A percentile compares a stretch with the other conserved stretches of the same genome.
phyloP scores from a whole-genome alignment of 2,329 filamentous ascomycete species.

The Fusarium pseudonygamai region DNA sequence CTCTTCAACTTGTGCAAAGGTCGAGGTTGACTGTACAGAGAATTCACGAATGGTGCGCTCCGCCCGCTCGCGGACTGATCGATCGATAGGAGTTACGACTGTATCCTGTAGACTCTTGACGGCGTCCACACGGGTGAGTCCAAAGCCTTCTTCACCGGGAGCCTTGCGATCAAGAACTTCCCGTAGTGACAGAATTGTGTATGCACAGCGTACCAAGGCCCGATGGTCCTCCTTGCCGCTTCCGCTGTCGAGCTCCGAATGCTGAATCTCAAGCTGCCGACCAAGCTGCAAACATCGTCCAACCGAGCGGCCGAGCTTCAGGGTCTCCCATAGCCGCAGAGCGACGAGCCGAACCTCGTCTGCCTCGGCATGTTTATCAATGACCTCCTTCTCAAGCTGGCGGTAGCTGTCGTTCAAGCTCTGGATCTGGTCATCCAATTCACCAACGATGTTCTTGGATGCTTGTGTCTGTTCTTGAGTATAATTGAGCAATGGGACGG shows the following conservation, averaged over 20 bases:
- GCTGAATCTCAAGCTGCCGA: constrained; percentile 86
- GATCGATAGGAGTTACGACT: constrained; percentile 76
- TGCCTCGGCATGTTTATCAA: constrained; percentile 84
- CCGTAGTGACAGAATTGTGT: constrained; percentile 79
- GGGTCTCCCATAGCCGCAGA: constrained; percentile 80
- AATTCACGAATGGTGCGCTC: constrained; percentile 88
- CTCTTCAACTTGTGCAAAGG: constrained; percentile 75
- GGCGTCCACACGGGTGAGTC: constrained; percentile 77
- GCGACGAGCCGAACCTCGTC: constrained; percentile 83
- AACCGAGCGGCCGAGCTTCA: constrained; percentile 79
- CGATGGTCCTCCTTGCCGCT: constrained; percentile 74
- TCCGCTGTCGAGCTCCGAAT: constrained; percentile 65
- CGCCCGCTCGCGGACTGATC: constrained; percentile 74
- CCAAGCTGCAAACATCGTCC: constrained; percentile 83
- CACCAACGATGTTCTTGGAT: constrained; percentile 75
- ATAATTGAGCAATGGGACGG: constrained; percentile 81
- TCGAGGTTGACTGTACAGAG: constrained; percentile 68
- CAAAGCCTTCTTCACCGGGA: constrained; percentile 78
- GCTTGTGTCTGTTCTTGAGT: constrained; percentile 79
- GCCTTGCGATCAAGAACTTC: constrained; percentile 75
- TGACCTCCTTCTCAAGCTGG: constrained; percentile 85
- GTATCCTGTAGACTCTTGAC: constrained; percentile 76
- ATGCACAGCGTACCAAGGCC: constrained; percentile 82
- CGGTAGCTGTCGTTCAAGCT: constrained; percentile 86
- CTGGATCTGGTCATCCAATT: constrained; percentile 82